Conservation (phyloP, 768 basidiomycete species). For the Lactarius indigo region DNA sequence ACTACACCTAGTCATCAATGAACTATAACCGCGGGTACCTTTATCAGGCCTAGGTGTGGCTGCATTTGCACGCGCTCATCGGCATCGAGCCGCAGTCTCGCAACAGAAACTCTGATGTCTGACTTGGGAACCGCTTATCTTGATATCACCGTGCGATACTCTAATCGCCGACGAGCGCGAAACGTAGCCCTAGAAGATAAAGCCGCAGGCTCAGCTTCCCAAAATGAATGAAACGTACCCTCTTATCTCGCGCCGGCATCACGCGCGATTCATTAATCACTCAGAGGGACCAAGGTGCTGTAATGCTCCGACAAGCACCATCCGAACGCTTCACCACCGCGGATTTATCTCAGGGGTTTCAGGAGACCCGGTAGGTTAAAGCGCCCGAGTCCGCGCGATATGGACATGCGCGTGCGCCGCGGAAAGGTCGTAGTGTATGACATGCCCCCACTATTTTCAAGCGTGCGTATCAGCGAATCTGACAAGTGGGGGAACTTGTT, state of each 20-base stretch:
- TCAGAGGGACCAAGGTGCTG: not conserved
- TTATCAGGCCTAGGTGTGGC: not conserved
- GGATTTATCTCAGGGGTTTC: conserved; percentile 1
- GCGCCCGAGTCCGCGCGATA: not conserved
- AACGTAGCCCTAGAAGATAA: not conserved
- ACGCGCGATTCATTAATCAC: conserved; percentile 8
- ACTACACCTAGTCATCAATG: not conserved
- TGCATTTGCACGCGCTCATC: not conserved
- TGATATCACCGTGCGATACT: not conserved
- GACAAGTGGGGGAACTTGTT: not conserved
- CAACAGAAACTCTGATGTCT: too few species aligned
- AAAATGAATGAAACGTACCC: conserved; percentile 5
- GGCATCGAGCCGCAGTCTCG: not conserved
- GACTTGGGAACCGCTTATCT: not conserved
- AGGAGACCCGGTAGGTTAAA: not conserved
- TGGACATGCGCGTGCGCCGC: conserved; percentile 1
- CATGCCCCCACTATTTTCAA: not conserved
- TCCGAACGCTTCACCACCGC: conserved; percentile 2
- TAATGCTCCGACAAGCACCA: not conserved
- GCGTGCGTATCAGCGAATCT: not conserved
- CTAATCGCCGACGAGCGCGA: conserved; percentile 7
- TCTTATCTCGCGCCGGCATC: conserved; percentile 6
- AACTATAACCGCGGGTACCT: not conserved
- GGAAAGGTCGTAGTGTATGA: conserved; percentile 1
- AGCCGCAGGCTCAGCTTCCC: not conserved